These are phyloP conservation scores for Amanita thiersii DNA, from an alignment of 768 basidiomycete genomes.

Conservation along the genomic window DNA sequence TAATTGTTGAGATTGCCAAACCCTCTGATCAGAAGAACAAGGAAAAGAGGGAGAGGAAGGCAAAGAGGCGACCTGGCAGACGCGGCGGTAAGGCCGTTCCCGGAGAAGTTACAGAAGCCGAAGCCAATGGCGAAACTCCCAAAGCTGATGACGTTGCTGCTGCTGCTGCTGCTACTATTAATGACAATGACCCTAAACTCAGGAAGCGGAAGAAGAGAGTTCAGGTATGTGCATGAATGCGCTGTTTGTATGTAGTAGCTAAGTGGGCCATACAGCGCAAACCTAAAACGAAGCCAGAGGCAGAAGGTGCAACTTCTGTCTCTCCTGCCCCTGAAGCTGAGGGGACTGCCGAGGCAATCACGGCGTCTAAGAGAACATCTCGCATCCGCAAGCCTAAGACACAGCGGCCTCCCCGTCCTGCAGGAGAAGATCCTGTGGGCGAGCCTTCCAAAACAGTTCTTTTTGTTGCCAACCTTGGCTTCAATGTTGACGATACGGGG, in stretches of 20 bases:
- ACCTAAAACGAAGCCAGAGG: slow-evolving; percentile 37
- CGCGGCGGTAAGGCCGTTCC: slow-evolving; percentile 82
- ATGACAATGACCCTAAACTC: too few species aligned
- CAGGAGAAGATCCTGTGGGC: slow-evolving; percentile 77
- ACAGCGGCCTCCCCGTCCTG: slow-evolving; percentile 56
- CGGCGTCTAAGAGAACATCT: slow-evolving; percentile 36
- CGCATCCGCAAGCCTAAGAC: slow-evolving; percentile 50
- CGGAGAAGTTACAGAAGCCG: slow-evolving; percentile 85
- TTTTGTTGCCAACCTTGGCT: slow-evolving; percentile 97
- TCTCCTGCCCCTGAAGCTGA: slow-evolving; percentile 27
- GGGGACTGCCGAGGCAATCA: slow-evolving; percentile 26
- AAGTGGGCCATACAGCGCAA: slow-evolving; percentile 38
- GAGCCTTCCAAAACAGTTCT: slow-evolving; percentile 86
- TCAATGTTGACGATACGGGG: slow-evolving; percentile 81
- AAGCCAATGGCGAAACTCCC: slow-evolving; percentile 72
- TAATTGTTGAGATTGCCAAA: slow-evolving; percentile 92
- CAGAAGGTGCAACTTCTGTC: slow-evolving; percentile 25
- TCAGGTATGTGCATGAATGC: slow-evolving; percentile 32
- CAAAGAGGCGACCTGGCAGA: slow-evolving; percentile 77
- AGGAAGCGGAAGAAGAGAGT: slow-evolving; percentile 81
- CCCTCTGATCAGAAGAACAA: slow-evolving; percentile 82
- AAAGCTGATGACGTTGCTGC: slow-evolving; percentile 44
- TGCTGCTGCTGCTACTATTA: slow-evolving; percentile 53
- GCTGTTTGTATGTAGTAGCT: slow-evolving; percentile 15
- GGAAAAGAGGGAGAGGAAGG: slow-evolving; percentile 70